Conservation (phyloP, 2,329 filamentous ascomycete species). For the Microdochium nivale region DNA sequence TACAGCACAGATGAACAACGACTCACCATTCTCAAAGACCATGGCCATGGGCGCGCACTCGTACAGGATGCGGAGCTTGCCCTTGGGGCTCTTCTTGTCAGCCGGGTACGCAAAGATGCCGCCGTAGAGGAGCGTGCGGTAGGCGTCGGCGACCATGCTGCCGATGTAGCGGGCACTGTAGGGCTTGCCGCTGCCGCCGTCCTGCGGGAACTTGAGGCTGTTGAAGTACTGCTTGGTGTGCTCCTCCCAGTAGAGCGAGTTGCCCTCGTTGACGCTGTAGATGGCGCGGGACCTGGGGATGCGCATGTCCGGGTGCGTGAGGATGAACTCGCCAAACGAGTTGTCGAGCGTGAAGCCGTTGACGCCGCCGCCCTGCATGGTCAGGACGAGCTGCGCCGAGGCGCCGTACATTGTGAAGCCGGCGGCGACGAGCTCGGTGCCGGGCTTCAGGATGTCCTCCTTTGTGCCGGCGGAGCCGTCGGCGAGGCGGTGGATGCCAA, state of each 20-base stretch:
- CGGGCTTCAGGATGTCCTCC: constrained; percentile 82
- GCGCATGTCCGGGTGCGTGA: constrained; percentile 91
- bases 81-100: constrained; percentile 97
- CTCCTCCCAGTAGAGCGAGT: constrained; percentile 93
- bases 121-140: constrained; percentile 89
- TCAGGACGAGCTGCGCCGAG: constrained; percentile 91
- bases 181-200: constrained; percentile 63
- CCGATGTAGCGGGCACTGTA: constrained; percentile 95
- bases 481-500: constrained; percentile 83
- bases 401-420: constrained; percentile 99
- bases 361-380: constrained; percentile 85
- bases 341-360: constrained; percentile 98
- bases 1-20: not conserved
- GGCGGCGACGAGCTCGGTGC: constrained; percentile 82
- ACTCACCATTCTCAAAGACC: constrained; percentile 93
- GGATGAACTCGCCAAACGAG: constrained; percentile 95
- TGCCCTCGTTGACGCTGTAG: constrained; percentile 98
- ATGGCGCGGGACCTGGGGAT: constrained; percentile 75
- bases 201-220: constrained; percentile 70
- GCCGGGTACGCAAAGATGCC: constrained; percentile 97
- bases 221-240: constrained; percentile 82
- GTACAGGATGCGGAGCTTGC: constrained; percentile 93
- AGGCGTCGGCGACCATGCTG: constrained; percentile 97
- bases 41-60: constrained; percentile 99
- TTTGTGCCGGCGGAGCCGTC: constrained; percentile 66